Evolutionary conservation across 2,329 filamentous ascomycete species (phyloP).

Genomic region (Stachybotrys chlorohalonatus): DNA sequence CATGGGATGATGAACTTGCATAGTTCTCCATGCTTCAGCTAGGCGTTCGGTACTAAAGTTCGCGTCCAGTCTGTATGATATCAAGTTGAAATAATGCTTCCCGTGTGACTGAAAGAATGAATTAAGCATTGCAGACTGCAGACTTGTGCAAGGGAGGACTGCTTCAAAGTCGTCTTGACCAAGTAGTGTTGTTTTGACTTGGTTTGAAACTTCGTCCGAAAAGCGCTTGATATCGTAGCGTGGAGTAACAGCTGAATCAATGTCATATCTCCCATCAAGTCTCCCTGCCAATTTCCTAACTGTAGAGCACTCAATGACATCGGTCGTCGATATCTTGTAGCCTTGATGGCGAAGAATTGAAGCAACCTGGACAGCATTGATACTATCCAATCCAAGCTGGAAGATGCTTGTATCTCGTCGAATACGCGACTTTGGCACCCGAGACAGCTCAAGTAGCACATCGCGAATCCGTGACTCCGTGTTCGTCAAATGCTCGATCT

Average conservation of each 20-base stretch:
- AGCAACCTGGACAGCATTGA: constrained; percentile 75
- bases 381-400: constrained; percentile 83
- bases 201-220: constrained; percentile 14
- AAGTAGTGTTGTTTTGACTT: constrained; percentile 15
- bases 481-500: constrained; percentile 33
- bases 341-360: constrained; percentile 53
- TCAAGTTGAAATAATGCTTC: constrained; percentile 65
- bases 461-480: constrained; percentile 44
- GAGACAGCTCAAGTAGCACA: constrained; percentile 50
- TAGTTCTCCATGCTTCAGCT: constrained; percentile 47
- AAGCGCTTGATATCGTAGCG: constrained; percentile 33
- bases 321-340: constrained; percentile 52
- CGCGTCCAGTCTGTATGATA: constrained; percentile 42
- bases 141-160: constrained; percentile 67
- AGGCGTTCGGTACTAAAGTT: constrained; percentile 31
- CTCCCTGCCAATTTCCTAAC: constrained; percentile 28
- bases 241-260: not conserved
- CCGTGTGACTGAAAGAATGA: constrained; percentile 62
- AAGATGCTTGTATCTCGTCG: constrained; percentile 63
- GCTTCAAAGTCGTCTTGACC: constrained; percentile 35
- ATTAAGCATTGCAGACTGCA: constrained; percentile 73
- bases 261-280: constrained; percentile 8
- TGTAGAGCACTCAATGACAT: constrained; percentile 60
- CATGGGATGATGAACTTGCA: constrained; percentile 54
- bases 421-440: constrained; percentile 40